Evolutionary conservation across 2,329 filamentous ascomycete species (phyloP).

Genomic region (Aspergillus chevalieri): DNA sequence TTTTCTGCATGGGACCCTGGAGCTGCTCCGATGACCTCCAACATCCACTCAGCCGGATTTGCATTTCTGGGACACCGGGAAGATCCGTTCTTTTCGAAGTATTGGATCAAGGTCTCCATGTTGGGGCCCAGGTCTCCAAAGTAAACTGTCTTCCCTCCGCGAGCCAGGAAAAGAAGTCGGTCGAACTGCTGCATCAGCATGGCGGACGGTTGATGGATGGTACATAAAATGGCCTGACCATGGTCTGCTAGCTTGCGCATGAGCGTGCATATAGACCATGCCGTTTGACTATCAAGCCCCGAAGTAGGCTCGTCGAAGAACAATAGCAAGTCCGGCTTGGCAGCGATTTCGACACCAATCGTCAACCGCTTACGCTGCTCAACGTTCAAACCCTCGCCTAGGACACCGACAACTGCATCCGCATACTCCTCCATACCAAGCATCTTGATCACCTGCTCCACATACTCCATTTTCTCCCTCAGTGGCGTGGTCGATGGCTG

Average conservation of each 20-base stretch:
- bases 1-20: conserved; percentile 55
- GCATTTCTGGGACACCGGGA: conserved; percentile 53
- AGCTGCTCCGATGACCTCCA: conserved; percentile 51
- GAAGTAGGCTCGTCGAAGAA: conserved; percentile 93
- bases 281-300: conserved; percentile 83
- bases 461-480: conserved; percentile 74
- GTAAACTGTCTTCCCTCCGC: conserved; percentile 60
- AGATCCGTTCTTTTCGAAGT: conserved; percentile 60
- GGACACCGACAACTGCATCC: conserved; percentile 79
- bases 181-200: conserved; percentile 83
- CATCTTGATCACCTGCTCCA: conserved; percentile 80
- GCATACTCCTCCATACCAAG: conserved; percentile 84
- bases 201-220: conserved; percentile 88
- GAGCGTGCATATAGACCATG: conserved; percentile 80
- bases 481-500: conserved; percentile 67
- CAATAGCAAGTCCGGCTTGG: conserved; percentile 77
- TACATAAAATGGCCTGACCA: conserved; percentile 87
- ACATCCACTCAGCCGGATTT: conserved; percentile 65
- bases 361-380: conserved; percentile 69
- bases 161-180: conserved; percentile 55
- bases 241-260: conserved; percentile 81
- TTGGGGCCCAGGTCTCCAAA: conserved; percentile 59
- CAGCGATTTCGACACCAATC: conserved; percentile 86
- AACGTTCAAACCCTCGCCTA: conserved; percentile 64
- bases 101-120: conserved; percentile 51